These are phyloP conservation scores for Xerocomellus dryophilus DNA, from an alignment of 768 basidiomycete genomes.

Conservation along the genomic window DNA sequence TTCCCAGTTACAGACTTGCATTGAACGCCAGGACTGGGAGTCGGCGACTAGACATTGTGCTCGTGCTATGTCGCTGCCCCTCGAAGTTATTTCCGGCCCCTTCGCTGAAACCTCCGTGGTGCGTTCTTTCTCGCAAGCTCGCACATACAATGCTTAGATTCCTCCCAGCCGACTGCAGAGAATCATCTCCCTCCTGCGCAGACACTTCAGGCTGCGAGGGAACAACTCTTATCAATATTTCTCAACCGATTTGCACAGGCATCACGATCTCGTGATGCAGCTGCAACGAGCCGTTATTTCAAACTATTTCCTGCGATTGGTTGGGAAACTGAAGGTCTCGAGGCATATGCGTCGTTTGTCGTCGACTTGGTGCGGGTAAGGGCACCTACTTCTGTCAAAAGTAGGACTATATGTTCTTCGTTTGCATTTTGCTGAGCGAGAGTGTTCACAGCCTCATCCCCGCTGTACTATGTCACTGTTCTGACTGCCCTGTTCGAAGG, in stretches of 20 bases:
- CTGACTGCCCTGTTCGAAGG: conserved; percentile 92
- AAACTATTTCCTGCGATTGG: conserved; percentile 95
- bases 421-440: conserved; percentile 11
- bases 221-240: conserved; percentile 75
- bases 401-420: conserved; percentile 39
- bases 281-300: conserved; percentile 90
- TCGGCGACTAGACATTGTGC: conserved; percentile 88
- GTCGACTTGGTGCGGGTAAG: conserved; percentile 83
- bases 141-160: background rate
- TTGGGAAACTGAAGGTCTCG: conserved; percentile 88
- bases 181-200: conserved; percentile 83
- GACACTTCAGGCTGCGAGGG: conserved; percentile 71
- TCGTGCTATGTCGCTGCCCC: conserved; percentile 82
- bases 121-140: conserved; percentile 26
- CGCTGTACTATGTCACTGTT: conserved; percentile 85
- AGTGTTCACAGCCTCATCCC: conserved; percentile 69
- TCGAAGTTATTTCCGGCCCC: conserved; percentile 71
- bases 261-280: conserved; percentile 76
- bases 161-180: conserved; percentile 79
- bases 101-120: conserved; percentile 91
- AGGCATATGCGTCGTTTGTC: conserved; percentile 91
- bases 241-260: conserved; percentile 78
- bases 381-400: conserved; percentile 76
- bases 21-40: conserved; percentile 91
- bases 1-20: conserved; percentile 51